Percentiles rank a stretch among this genome's conserved stretches.
phyloP scores from a whole-genome alignment of 1,139 yeast species.

The Candida smagusa region DNA sequence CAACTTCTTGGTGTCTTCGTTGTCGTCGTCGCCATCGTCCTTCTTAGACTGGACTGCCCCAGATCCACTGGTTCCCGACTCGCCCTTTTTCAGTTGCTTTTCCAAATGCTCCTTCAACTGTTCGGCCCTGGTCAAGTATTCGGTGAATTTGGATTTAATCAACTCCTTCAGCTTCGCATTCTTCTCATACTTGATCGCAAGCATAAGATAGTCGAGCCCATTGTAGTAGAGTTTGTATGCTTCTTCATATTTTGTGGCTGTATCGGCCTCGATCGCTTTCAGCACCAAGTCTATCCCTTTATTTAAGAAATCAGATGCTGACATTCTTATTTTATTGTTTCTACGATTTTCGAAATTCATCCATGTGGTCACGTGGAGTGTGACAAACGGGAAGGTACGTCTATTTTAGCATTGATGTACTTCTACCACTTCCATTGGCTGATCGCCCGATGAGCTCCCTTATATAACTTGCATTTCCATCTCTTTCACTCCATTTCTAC shows the following conservation, averaged over 20 bases:
- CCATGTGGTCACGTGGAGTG: no score
- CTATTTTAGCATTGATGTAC: no score
- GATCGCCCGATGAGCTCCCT: no score
- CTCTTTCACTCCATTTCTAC: no score
- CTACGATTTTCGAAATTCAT: not conserved
- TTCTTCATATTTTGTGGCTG: slow-evolving; percentile 86
- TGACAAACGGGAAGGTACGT: no score
- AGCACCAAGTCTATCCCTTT: slow-evolving; percentile 94
- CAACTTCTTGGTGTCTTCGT: slow-evolving; percentile 80
- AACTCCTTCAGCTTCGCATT: slow-evolving; percentile 85
- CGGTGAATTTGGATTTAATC: slow-evolving; percentile 84
- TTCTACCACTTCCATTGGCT: no score
- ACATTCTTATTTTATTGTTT: slow-evolving; percentile 14
- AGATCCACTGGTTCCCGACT: slow-evolving; percentile 40
- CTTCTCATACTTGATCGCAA: slow-evolving; percentile 94
- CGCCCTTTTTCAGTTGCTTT: slow-evolving; percentile 47
- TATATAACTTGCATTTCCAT: no score
- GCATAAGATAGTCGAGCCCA: slow-evolving; percentile 92
- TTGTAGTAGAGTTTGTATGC: slow-evolving; percentile 91
- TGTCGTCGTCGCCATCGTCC: slow-evolving; percentile 64
- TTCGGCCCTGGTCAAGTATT: slow-evolving; percentile 90
- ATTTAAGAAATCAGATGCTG: slow-evolving; percentile 75
- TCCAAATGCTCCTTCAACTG: slow-evolving; percentile 89
- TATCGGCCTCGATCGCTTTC: slow-evolving; percentile 93
- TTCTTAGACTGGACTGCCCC: slow-evolving; percentile 55